A percentile compares a stretch with the other conserved stretches of the same genome.
phyloP scores from a whole-genome alignment of 2,329 filamentous ascomycete genomes.

The Alternaria gansuensis region DNA sequence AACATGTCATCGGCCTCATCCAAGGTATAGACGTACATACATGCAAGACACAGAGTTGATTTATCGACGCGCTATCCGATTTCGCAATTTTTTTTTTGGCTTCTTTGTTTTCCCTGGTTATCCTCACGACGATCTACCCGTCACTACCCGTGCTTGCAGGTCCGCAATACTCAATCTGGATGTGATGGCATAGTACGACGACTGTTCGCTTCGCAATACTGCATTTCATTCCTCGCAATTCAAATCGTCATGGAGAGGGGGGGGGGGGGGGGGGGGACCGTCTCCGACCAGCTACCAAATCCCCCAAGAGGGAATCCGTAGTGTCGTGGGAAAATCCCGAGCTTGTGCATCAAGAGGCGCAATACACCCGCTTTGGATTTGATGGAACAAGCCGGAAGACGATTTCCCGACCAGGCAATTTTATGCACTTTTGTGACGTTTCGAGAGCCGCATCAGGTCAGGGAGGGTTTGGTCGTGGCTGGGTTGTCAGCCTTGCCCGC shows the following conservation, averaged over 20 bases:
- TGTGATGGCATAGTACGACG: not conserved
- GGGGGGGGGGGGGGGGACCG: no score
- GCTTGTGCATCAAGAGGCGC: not conserved
- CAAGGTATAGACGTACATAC: not conserved
- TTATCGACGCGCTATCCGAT: not conserved
- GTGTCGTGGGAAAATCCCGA: not conserved
- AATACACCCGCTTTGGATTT: not conserved
- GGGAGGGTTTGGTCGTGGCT: not conserved
- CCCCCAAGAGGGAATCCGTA: not conserved
- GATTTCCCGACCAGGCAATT: not conserved
- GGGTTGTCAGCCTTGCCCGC: slow-evolving; percentile 1
- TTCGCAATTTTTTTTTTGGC: not conserved
- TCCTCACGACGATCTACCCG: not conserved
- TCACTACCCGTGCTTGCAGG: not conserved
- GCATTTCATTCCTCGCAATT: not conserved
- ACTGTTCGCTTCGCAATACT: not conserved
- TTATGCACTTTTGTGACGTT: not conserved
- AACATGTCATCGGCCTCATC: not conserved
- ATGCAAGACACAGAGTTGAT: not conserved
- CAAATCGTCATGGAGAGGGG: not conserved
- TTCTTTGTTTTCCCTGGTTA: not conserved
- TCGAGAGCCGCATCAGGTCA: slow-evolving; percentile 1
- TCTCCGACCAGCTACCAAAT: no score
- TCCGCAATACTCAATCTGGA: not conserved
- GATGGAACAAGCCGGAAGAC: not conserved